phyloP scores from a whole-genome alignment of 495 filamentous ascomycete genomes.

The Peziza echinospora region DNA sequence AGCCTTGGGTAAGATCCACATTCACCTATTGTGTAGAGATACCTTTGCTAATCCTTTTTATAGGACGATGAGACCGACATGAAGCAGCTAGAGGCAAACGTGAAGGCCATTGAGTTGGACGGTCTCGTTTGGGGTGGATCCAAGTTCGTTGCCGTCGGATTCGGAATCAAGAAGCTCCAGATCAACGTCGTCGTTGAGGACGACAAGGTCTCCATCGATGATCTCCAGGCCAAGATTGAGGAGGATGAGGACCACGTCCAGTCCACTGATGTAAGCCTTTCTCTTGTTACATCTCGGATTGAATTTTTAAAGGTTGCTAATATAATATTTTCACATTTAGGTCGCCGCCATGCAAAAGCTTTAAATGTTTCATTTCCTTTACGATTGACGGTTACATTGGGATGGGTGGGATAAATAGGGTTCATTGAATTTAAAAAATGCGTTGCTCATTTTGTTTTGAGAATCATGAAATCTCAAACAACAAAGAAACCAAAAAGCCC shows the following conservation, averaged over 20 bases:
- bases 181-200: conserved; percentile 96
- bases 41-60: conserved; percentile 15
- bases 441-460: neutral
- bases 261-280: conserved; percentile 58
- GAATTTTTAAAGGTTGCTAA: conserved; percentile 8
- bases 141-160: conserved; percentile 72
- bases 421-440: too few species aligned
- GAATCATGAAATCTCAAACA: too few species aligned
- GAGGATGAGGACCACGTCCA: conserved; percentile 92
- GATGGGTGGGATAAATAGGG: neutral
- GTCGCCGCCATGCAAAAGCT: conserved; percentile 72
- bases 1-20: conserved; percentile 52
- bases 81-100: conserved; percentile 53
- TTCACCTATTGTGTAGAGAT: neutral
- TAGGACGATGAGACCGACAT: conserved; percentile 86
- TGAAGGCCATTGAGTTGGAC: conserved; percentile 74
- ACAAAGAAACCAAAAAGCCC: too few species aligned
- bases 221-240: conserved; percentile 71
- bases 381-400: too few species aligned
- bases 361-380: conserved; percentile 27
- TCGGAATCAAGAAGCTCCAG: conserved; percentile 99
- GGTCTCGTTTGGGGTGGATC: conserved; percentile 91
- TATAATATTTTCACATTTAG: conserved; percentile 21
- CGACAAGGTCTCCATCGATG: conserved; percentile 75
- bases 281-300: too few species aligned